Conservation (phyloP, 768 basidiomycete species). For the Calvatia gigantea region DNA sequence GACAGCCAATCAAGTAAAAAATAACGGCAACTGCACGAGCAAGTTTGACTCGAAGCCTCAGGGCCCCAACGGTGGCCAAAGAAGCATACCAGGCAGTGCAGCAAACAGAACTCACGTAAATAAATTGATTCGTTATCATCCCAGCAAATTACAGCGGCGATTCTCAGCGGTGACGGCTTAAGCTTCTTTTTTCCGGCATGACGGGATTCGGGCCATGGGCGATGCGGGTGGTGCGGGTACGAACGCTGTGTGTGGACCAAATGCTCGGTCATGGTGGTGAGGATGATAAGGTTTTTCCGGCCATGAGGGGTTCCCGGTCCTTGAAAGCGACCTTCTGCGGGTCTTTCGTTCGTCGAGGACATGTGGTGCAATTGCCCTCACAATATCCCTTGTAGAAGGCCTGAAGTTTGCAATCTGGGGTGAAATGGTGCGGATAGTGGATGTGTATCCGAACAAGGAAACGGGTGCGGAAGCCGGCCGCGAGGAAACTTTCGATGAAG, state of each 20-base stretch:
- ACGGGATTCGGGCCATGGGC: background rate
- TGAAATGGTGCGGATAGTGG: constrained; percentile 7
- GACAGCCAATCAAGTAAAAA: background rate
- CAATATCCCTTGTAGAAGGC: constrained; percentile 37
- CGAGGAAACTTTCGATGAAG: background rate
- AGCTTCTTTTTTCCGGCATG: background rate
- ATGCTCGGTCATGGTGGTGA: background rate
- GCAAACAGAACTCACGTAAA: constrained; percentile 1
- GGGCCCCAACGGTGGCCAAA: background rate
- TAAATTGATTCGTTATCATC: background rate
- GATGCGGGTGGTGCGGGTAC: background rate
- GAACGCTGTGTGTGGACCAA: background rate
- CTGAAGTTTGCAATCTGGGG: constrained; percentile 23
- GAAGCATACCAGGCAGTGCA: no score
- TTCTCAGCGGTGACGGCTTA: constrained; percentile 4
- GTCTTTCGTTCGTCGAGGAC: constrained; percentile 36
- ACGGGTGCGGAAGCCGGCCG: background rate
- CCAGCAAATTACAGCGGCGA: constrained; percentile 2
- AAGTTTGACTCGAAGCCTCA: background rate
- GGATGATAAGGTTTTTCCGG: background rate
- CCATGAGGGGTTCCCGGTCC: background rate
- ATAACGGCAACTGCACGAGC: background rate
- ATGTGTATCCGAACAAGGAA: background rate
- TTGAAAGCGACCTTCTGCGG: background rate
- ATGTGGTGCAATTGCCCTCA: constrained; percentile 43